Percentiles rank a stretch among this genome's conserved stretches.
Evolutionary conservation across 2,329 filamentous ascomycete species (phyloP).

Genomic region (Exophiala sideris): DNA sequence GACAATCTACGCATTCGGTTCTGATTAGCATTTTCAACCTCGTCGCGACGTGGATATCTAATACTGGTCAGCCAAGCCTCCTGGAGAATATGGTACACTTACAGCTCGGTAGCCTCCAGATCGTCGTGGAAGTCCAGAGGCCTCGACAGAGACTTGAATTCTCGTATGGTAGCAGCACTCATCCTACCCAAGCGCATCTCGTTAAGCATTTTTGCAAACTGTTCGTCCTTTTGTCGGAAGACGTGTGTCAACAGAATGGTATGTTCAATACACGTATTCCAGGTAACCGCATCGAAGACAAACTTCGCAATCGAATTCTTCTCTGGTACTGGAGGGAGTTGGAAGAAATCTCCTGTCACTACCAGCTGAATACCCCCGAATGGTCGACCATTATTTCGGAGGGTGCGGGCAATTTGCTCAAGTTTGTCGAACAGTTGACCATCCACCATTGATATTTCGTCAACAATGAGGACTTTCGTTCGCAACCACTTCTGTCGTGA

Average conservation of each 20-base stretch:
- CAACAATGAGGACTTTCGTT: constrained; percentile 83
- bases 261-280: constrained; percentile 89
- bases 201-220: constrained; percentile 93
- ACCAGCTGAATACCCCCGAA: constrained; percentile 96
- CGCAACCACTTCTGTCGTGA: constrained; percentile 84
- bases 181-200: constrained; percentile 92
- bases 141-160: constrained; percentile 71
- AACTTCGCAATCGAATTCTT: constrained; percentile 73
- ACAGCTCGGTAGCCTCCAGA: constrained; percentile 80
- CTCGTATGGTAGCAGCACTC: constrained; percentile 67
- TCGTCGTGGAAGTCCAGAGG: constrained; percentile 70
- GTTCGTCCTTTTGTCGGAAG: constrained; percentile 87
- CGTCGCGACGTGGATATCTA: constrained; percentile 79
- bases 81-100: constrained; percentile 30
- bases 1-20: constrained; percentile 68
- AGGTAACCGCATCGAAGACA: constrained; percentile 86
- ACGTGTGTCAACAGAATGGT: constrained; percentile 94
- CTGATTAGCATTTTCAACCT: constrained; percentile 85
- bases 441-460: constrained; percentile 98
- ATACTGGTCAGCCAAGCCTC: constrained; percentile 1
- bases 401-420: constrained; percentile 75
- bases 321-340: constrained; percentile 90
- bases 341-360: constrained; percentile 97
- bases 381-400: constrained; percentile 85
- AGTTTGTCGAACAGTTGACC: constrained; percentile 96